These are phyloP conservation scores for Sporobolomyces phaffii DNA, from an alignment of 768 basidiomycete species.

Conservation along the genomic window DNA sequence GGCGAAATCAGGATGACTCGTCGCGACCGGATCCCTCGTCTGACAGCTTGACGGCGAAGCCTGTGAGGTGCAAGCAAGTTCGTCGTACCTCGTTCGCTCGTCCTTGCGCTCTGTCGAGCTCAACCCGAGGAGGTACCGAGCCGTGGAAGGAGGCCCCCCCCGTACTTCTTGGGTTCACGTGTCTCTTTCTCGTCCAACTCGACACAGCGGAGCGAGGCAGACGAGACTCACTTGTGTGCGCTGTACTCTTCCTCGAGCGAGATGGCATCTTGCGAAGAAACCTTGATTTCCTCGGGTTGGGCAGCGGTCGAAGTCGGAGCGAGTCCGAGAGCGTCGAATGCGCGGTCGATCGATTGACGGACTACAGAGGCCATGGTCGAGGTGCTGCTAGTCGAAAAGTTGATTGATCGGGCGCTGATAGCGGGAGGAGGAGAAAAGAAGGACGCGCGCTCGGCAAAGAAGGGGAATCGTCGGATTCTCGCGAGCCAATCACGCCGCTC, in stretches of 20 bases:
- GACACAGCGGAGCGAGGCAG: not conserved
- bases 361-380: slow-evolving; percentile 2
- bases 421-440: not conserved
- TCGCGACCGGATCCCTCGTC: too few relatives aligned
- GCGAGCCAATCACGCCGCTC: not conserved
- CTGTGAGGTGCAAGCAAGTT: too few relatives aligned
- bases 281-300: not conserved
- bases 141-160: too few relatives aligned
- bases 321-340: slow-evolving; percentile 17
- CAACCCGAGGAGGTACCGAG: too few relatives aligned
- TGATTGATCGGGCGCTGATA: not conserved
- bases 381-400: too few relatives aligned
- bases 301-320: not conserved
- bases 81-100: too few relatives aligned
- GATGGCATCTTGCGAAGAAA: slow-evolving; percentile 55
- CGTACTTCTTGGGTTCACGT: too few relatives aligned
- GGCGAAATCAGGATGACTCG: too few relatives aligned
- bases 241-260: slow-evolving; percentile 71
- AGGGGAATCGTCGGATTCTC: too few relatives aligned
- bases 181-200: not conserved
- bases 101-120: too few relatives aligned
- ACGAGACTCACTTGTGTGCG: slow-evolving; percentile 76
- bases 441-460: too few relatives aligned
- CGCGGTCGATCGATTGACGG: slow-evolving; percentile 12
- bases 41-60: too few relatives aligned